These are phyloP conservation scores for Anisodus acutangulus DNA, from an alignment of 257 asterid species.

Conservation along the genomic window DNA sequence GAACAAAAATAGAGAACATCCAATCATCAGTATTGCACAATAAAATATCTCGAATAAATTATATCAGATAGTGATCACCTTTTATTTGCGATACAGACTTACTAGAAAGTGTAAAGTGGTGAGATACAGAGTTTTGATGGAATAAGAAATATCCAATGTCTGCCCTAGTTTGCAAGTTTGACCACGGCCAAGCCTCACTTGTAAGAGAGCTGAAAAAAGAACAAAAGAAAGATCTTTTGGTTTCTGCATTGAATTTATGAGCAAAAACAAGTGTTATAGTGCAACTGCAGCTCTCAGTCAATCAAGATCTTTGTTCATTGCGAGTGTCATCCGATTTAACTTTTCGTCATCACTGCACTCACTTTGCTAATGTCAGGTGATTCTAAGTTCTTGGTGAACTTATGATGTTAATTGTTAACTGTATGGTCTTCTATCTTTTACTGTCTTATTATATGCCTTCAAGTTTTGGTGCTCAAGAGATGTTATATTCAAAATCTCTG, in stretches of 20 bases:
- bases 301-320: neutral
- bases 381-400: conserved; percentile 7
- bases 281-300: neutral
- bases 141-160: neutral
- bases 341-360: neutral
- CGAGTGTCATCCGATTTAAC: neutral
- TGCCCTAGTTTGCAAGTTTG: neutral
- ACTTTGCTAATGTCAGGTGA: neutral
- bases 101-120: neutral
- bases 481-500: conserved; percentile 15
- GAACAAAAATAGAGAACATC: conserved; percentile 2
- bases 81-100: neutral
- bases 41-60: neutral
- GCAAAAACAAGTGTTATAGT: neutral
- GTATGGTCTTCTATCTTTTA: neutral
- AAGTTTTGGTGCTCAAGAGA: neutral
- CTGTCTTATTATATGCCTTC: neutral
- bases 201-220: neutral
- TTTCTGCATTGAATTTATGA: neutral
- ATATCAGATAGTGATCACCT: conserved; percentile 9
- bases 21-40: conserved; percentile 4
- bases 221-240: neutral
- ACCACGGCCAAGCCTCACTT: neutral
- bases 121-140: conserved; percentile 2
- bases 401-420: neutral